Base-by-base conservation (phyloP, 129 eudicot species). In the Ambrosia trifida region DNA sequence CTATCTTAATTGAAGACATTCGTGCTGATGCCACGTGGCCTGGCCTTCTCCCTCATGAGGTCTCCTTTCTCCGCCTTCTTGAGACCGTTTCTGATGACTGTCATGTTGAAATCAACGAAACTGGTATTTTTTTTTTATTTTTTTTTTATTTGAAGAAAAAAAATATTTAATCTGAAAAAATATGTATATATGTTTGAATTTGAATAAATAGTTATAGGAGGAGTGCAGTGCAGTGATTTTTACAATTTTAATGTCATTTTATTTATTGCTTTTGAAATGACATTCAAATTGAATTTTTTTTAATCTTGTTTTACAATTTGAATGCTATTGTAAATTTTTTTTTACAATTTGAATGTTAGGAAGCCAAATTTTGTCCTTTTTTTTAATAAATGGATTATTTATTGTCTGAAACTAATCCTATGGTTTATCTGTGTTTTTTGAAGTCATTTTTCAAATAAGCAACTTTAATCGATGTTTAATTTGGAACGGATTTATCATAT, bases 31-130 rank as follows among this genome's bases (percentile, higher is more conserved):
- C 88, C 65, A 87, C 94, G 24, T 76, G 75, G 76, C 91, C 94
- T 5, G 99, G 99, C 44, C 97, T 95, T 18, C 94, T 84, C 66
- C 79, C 86, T 11, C 91, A 95, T 46, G 97, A 95, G 79, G 77
- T 95, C 11, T 84, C 91, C 20, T 81, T 95, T 60, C 96, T 95
- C 69, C 87, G 89, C 2, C 92, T 95, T 61, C 81, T 95, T 8
- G 99, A 90, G 35, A 79, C 79, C 3, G 66, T 95, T 17, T 90
- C 81, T 63, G 99, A 95, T 61, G 97, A 81, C 72, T 90, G 99
- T 57, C 64, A 11, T 3, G 84, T 94, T 6, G 94, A 85, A 83
- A 94, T 94, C 70, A 94, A 94, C 68, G 96, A 94, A 66, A 87
- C 97, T 9, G 98, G 98, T 89, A 81, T 11, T 14, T 12, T 70